These are phyloP conservation scores for Stygiomarasmius scandens DNA, from an alignment of 1,284 basidiomycete species.

Conservation along the genomic window DNA sequence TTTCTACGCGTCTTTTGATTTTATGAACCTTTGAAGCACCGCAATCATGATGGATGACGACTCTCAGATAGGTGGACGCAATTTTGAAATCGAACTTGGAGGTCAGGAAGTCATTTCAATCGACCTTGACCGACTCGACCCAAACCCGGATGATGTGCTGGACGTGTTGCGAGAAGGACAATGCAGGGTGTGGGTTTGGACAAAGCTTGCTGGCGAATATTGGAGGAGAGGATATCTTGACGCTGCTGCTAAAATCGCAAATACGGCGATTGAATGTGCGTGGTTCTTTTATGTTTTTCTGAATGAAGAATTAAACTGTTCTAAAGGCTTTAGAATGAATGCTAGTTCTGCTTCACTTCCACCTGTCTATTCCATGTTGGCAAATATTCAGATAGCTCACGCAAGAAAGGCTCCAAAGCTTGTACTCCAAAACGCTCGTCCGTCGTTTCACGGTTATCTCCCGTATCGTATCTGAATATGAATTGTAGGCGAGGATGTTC, in stretches of 20 bases:
- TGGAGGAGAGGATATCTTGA: slow-evolving; percentile 70
- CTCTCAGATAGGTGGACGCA: slow-evolving; percentile 4
- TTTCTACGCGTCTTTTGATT: background rate
- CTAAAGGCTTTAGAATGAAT: slow-evolving; percentile 56
- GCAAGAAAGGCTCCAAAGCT: slow-evolving; percentile 83
- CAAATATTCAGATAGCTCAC: slow-evolving; percentile 79
- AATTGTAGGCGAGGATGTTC: slow-evolving; percentile 67
- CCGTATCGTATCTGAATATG: slow-evolving; percentile 15
- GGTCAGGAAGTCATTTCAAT: slow-evolving; percentile 81
- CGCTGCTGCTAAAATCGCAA: slow-evolving; percentile 70
- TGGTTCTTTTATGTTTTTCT: slow-evolving; percentile 17
- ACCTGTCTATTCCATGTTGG: slow-evolving; percentile 78
- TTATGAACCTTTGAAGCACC: background rate
- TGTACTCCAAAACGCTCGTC: slow-evolving; percentile 72
- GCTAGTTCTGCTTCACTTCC: slow-evolving; percentile 49
- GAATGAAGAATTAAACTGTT: slow-evolving; percentile 10
- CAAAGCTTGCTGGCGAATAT: slow-evolving; percentile 76
- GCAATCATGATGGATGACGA: background rate
- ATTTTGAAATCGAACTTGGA: slow-evolving; percentile 72
- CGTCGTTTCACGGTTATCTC: slow-evolving; percentile 31
- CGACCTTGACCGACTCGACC: slow-evolving; percentile 77
- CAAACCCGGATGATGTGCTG: slow-evolving; percentile 70
- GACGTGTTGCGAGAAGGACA: slow-evolving; percentile 71
- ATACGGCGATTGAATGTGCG: slow-evolving; percentile 66
- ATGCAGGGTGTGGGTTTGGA: slow-evolving; percentile 74